Conservation (phyloP, 2,329 filamentous ascomycete species). For the Diaporthe citriasiana region DNA sequence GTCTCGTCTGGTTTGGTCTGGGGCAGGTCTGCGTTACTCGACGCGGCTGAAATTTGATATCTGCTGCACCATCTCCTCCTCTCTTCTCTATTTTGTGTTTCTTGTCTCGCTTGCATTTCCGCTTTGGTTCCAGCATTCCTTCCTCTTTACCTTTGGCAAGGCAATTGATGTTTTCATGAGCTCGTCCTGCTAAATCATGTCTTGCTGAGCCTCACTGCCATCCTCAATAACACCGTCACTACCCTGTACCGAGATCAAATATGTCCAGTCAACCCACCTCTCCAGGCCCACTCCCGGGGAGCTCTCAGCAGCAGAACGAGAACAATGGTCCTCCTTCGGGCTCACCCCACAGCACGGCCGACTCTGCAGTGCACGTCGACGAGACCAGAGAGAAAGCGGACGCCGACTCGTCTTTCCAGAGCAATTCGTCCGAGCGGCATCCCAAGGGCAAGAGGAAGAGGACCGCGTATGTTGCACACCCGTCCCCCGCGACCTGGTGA, state of each 20-base stretch:
- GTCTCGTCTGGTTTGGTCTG: conserved; percentile 34
- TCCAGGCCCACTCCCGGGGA: conserved; percentile 29
- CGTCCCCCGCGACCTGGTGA: conserved; percentile 16
- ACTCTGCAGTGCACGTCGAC: conserved; percentile 34
- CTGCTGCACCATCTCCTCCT: conserved; percentile 32
- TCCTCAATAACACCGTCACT: conserved; percentile 17
- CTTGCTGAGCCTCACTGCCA: conserved; percentile 16
- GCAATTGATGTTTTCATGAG: conserved; percentile 33
- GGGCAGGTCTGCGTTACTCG: conserved; percentile 33
- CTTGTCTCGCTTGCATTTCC: conserved; percentile 33
- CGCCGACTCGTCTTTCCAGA: conserved; percentile 41
- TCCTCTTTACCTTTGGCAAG: conserved; percentile 1
- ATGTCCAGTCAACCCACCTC: conserved; percentile 42
- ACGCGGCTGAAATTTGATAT: conserved; percentile 41
- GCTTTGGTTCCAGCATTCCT: conserved; percentile 33
- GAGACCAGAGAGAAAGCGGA: conserved; percentile 34
- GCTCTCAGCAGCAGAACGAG: conserved; percentile 38
- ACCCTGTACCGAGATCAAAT: conserved; percentile 6
- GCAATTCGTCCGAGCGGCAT: conserved; percentile 56
- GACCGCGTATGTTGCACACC: conserved; percentile 68
- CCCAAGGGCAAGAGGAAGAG: conserved; percentile 74
- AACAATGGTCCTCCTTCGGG: conserved; percentile 34
- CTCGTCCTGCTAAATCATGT: conserved; percentile 26
- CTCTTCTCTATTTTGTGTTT: conserved; percentile 23
- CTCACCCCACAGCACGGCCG: conserved; percentile 39